These are phyloP conservation scores for Diaporthe caulivora DNA, from an alignment of 2,329 filamentous ascomycete species.

Conservation along the genomic window DNA sequence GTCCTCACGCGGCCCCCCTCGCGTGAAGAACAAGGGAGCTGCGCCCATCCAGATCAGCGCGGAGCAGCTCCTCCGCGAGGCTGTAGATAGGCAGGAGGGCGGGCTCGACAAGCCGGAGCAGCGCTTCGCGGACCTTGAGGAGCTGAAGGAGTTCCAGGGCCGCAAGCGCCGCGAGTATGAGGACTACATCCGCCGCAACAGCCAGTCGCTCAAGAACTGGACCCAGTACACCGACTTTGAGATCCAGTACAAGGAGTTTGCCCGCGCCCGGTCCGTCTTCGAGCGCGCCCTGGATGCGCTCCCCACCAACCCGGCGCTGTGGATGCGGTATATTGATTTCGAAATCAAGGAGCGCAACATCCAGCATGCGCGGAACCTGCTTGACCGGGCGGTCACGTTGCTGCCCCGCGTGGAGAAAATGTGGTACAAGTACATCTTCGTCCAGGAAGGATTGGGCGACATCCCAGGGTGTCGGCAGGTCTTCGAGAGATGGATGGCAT, in stretches of 20 bases:
- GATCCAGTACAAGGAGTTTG: slow-evolving; percentile 97
- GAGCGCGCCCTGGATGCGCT: slow-evolving; percentile 95
- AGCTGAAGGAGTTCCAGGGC: slow-evolving; percentile 97
- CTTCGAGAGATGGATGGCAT: slow-evolving; percentile 98
- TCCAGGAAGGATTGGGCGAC: slow-evolving; percentile 98
- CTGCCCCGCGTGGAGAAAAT: slow-evolving; percentile 93
- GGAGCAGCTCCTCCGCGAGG: slow-evolving; percentile 96
- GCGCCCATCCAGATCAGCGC: slow-evolving; percentile 93
- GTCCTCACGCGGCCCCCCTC: slow-evolving; percentile 87
- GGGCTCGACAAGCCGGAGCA: slow-evolving; percentile 91
- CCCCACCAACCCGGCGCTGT: slow-evolving; percentile 85
- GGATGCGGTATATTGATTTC: slow-evolving; percentile 94
- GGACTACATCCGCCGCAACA: slow-evolving; percentile 95
- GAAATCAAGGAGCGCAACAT: slow-evolving; percentile 95
- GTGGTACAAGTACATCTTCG: slow-evolving; percentile 99
- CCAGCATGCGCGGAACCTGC: slow-evolving; percentile 93
- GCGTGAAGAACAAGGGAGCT: slow-evolving; percentile 98
- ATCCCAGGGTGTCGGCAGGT: slow-evolving; percentile 92
- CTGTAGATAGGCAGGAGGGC: slow-evolving; percentile 94
- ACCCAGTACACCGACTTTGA: slow-evolving; percentile 98
- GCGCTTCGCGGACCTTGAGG: slow-evolving; percentile 95
- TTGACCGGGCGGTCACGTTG: slow-evolving; percentile 94
- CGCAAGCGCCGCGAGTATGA: slow-evolving; percentile 97
- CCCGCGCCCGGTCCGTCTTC: slow-evolving; percentile 90
- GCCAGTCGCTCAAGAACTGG: slow-evolving; percentile 99